Evolutionary conservation across 345 rosid genomes (phyloP).

Genomic region (Kandelia obovata): DNA sequence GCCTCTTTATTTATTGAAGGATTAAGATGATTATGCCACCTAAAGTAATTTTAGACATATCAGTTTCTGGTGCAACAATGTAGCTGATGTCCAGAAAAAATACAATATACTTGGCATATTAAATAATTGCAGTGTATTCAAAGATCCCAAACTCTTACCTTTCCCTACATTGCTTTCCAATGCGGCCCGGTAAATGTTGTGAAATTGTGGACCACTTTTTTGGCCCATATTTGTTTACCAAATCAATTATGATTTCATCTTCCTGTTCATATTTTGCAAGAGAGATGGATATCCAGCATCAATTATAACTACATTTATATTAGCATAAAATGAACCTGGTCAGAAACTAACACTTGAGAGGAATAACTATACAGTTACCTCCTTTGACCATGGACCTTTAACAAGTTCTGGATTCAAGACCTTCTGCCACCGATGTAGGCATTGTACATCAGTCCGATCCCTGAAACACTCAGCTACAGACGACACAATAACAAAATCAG

Average conservation of each 20-base stretch:
- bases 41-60: conserved; percentile 23
- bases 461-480: conserved; percentile 95
- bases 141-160: conserved; percentile 41
- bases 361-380: conserved; percentile 47
- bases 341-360: not conserved
- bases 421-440: conserved; percentile 99
- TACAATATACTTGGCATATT: not conserved
- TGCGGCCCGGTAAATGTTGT: conserved; percentile 91
- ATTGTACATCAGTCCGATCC: conserved; percentile 98
- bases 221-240: conserved; percentile 85
- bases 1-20: conserved; percentile 96
- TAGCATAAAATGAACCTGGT: no score
- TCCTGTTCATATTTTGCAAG: conserved; percentile 50
- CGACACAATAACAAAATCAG: conserved; percentile 29
- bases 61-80: conserved; percentile 15
- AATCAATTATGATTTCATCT: conserved; percentile 74
- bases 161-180: conserved; percentile 97
- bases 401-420: conserved; percentile 98
- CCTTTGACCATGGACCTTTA: conserved; percentile 99
- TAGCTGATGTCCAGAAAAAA: not conserved
- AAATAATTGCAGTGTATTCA: not conserved
- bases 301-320: no score
- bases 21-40: conserved; percentile 99
- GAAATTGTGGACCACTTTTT: conserved; percentile 99
- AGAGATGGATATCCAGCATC: not conserved